Base-by-base conservation (phyloP, 257 asterid genomes). In the Ehretia macrophylla region DNA sequence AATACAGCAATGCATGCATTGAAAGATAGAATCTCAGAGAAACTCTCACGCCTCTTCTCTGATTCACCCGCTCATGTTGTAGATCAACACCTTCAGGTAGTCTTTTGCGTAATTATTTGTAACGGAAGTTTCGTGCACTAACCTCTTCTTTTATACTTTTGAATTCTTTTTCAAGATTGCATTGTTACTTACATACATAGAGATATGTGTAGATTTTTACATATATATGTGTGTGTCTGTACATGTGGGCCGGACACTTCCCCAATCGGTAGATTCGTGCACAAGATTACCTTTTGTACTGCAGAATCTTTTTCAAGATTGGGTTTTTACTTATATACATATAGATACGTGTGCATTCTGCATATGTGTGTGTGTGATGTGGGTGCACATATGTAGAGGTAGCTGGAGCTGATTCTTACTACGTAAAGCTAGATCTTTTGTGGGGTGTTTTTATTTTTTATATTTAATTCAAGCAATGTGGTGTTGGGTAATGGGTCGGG, bases 51-150 rank as follows among this genome's bases (percentile, higher is more conserved):
- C 48, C 69, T 81, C 5, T 85, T 91, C 66, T 84, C 96, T 55
- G 94, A 84, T 83, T 85, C 96, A 0, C 88, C 85, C 58, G 57
- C 88, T 38, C 74, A 66, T 58, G 56, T 66, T 71, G 58, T 57
- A 68, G 91, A 83, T 80, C 93, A 73, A 50, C 88, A 68, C 55
- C 8, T 81, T 27, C 81, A 80, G 96, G 96, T 88, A 72, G 57
- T 62, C 67, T 53, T 64, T 74, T 65, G 11, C 56, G 11, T 19
- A 18, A 3, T 8, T 0, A 1, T 51, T 51, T 51, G n/a, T n/a
- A n/a, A n/a, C n/a, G n/a, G n/a, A n/a, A n/a, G n/a, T n/a, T n/a
- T n/a, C n/a, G n/a, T 11, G 35, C 8, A 16, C 19, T 48, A 8
- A 27, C 3, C 6, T 27, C 6, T 27, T 27, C 3, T 3, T 27